Percentiles rank a stretch among this genome's conserved stretches.
Evolutionary conservation across 2,329 filamentous ascomycete genomes (phyloP).

Genomic region (Fusarium dlaminii): DNA sequence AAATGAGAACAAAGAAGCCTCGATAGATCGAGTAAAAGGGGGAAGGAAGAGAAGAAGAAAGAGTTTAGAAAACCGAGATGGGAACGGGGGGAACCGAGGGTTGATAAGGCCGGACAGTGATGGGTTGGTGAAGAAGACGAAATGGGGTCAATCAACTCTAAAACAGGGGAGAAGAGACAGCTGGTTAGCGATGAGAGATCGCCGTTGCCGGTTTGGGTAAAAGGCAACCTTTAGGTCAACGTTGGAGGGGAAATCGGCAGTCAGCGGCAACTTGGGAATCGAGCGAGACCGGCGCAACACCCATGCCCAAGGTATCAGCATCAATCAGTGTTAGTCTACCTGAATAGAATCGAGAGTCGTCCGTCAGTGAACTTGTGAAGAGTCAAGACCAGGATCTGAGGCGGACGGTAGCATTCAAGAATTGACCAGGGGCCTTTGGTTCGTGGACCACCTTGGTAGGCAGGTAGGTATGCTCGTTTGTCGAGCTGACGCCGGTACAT

Average conservation of each 20-base stretch:
- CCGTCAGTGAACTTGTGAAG: not conserved
- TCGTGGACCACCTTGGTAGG: not conserved
- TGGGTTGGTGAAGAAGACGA: constrained; percentile 26
- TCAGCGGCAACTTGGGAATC: constrained; percentile 24
- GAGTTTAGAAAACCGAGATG: constrained; percentile 14
- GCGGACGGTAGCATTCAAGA: not conserved
- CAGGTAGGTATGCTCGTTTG: not conserved
- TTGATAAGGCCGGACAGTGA: constrained; percentile 38
- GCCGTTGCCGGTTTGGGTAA: constrained; percentile 42
- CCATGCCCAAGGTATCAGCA: not conserved
- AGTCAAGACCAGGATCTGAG: not conserved
- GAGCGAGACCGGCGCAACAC: constrained; percentile 34
- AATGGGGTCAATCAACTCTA: constrained; percentile 43
- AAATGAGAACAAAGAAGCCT: constrained; percentile 22
- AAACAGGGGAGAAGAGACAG: constrained; percentile 38
- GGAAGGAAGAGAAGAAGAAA: constrained; percentile 12
- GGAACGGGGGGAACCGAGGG: constrained; percentile 25
- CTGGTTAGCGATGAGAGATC: constrained; percentile 40
- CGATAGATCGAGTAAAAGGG: constrained; percentile 14
- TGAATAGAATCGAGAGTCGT: constrained; percentile 2
- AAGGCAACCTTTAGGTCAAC: constrained; percentile 19
- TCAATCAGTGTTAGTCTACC: not conserved
- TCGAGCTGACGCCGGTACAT: constrained; percentile 27
- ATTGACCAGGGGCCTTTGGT: constrained; percentile 10
- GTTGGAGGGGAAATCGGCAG: constrained; percentile 29